Evolutionary conservation across 768 basidiomycete genomes (phyloP).

Genomic region (Boletus tomentosulus): DNA sequence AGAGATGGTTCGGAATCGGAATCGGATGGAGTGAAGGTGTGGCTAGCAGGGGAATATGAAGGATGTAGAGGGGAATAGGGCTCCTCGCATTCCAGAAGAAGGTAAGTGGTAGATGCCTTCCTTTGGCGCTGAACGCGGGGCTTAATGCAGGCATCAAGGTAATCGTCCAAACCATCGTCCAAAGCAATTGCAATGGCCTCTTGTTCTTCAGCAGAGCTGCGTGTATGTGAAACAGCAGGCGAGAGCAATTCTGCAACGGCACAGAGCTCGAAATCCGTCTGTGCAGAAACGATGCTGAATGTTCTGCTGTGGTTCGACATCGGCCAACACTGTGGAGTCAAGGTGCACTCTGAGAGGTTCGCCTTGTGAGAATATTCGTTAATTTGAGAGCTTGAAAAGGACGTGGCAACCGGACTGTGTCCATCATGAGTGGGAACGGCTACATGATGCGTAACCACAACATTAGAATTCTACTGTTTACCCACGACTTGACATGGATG

Average conservation of each 20-base stretch:
- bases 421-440: conserved; percentile 20
- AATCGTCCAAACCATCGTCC: conserved; percentile 28
- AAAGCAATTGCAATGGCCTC: conserved; percentile 19
- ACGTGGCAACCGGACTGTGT: conserved; percentile 11
- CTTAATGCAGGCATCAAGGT: conserved; percentile 26
- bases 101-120: conserved; percentile 12
- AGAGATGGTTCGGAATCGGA: conserved; percentile 32
- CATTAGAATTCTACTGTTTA: conserved; percentile 25
- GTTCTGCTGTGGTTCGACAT: conserved; percentile 31
- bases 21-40: conserved; percentile 26
- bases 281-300: conserved; percentile 42
- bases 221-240: conserved; percentile 25
- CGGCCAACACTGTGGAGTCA: conserved; percentile 18
- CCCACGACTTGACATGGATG: conserved; percentile 13
- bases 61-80: conserved; percentile 26
- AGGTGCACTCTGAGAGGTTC: conserved; percentile 22
- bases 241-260: conserved; percentile 49
- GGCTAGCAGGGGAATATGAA: conserved; percentile 11
- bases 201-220: conserved; percentile 24
- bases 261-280: conserved; percentile 48
- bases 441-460: conserved; percentile 15
- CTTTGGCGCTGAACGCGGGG: background rate
- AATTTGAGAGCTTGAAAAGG: conserved; percentile 12
- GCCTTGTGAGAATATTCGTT: conserved; percentile 19
- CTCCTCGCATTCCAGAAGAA: conserved; percentile 31